Conservation (phyloP, 768 basidiomycete genomes). For the Tricholoma bakamatsutake region DNA sequence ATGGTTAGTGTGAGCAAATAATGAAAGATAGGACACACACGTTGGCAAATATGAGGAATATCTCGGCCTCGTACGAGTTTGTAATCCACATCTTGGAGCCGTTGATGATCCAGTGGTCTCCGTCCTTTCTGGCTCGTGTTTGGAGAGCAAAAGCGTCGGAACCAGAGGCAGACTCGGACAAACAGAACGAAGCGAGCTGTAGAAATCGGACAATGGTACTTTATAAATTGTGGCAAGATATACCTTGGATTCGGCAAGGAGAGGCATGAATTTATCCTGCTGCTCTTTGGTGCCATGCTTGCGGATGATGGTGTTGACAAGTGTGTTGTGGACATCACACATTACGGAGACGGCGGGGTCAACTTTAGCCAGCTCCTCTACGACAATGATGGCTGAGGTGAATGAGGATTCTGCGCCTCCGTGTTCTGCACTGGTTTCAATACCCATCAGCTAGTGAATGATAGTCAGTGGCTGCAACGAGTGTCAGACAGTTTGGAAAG, state of each 20-base stretch:
- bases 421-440: conserved; percentile 81
- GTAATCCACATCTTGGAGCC: conserved; percentile 99
- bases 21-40: conserved; percentile 33
- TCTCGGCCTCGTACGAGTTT: conserved; percentile 87
- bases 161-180: conserved; percentile 89
- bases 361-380: conserved; percentile 94
- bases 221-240: conserved; percentile 2
- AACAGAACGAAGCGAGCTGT: conserved; percentile 92
- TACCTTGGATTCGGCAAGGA: conserved; percentile 74
- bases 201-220: not conserved
- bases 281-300: conserved; percentile 82
- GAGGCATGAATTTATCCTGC: conserved; percentile 84
- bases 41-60: conserved; percentile 94
- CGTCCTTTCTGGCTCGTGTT: conserved; percentile 85
- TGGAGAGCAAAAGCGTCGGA: conserved; percentile 97
- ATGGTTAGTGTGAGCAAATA: not conserved
- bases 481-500: not conserved
- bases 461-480: conserved; percentile 1
- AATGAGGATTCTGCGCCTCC: conserved; percentile 90
- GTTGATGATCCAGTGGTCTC: conserved; percentile 80
- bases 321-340: conserved; percentile 98
- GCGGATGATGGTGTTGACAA: conserved; percentile 92
- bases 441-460: conserved; percentile 81
- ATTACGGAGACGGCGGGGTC: conserved; percentile 96
- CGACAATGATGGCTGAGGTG: conserved; percentile 91